Conservation (phyloP, 2,329 filamentous ascomycete genomes). For the Xylaria sp. region DNA sequence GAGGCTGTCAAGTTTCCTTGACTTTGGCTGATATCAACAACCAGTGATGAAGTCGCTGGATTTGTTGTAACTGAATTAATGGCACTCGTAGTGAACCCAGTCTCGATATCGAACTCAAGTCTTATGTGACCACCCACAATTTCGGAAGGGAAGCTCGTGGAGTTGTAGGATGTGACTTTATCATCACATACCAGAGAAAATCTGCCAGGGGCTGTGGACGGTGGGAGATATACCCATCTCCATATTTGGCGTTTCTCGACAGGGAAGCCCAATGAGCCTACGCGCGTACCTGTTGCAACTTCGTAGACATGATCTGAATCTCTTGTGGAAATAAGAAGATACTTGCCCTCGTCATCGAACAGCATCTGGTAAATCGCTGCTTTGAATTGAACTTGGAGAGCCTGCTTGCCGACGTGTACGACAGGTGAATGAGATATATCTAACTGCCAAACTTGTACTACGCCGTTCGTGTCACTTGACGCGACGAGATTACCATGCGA, state of each 20-base stretch:
- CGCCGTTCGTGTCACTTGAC: not conserved
- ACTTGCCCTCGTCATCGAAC: slow-evolving; percentile 4
- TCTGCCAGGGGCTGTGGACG: not conserved
- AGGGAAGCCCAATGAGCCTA: not conserved
- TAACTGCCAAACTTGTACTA: slow-evolving; percentile 11
- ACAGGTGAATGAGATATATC: slow-evolving; percentile 7
- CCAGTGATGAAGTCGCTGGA: not conserved
- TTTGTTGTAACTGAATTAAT: not conserved
- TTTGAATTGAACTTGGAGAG: not conserved
- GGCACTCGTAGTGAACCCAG: not conserved
- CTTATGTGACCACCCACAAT: not conserved
- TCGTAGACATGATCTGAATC: not conserved
- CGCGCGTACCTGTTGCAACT: not conserved
- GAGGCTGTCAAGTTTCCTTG: not conserved
- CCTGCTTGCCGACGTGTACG: not conserved
- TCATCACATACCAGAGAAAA: not conserved
- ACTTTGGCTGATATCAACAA: not conserved
- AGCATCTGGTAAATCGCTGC: not conserved
- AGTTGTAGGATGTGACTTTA: not conserved
- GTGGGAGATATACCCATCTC: not conserved
- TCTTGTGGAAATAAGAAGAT: not conserved
- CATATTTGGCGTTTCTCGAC: not conserved
- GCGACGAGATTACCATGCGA: not conserved
- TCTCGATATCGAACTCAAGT: not conserved
- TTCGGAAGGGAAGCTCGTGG: not conserved